phyloP scores from a whole-genome alignment of 2,329 filamentous ascomycete species.

The Dryadomyces quercivorus region DNA sequence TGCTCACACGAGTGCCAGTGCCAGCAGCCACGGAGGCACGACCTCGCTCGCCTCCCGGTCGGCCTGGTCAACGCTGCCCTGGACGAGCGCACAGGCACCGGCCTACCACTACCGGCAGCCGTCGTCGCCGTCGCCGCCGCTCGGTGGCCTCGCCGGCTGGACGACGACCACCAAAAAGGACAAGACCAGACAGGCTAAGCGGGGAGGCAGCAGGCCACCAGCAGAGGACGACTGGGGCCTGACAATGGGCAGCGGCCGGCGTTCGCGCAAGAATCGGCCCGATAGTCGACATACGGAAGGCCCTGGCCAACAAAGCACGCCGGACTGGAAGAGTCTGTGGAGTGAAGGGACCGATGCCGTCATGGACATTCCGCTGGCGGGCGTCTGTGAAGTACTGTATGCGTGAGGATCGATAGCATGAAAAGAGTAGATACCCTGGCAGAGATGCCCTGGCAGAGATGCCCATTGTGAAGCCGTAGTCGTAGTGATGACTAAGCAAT shows the following conservation, averaged over 20 bases:
- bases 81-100: background rate
- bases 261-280: background rate
- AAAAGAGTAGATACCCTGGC: background rate
- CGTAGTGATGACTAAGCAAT: background rate
- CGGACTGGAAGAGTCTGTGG: constrained; percentile 77
- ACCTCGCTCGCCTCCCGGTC: background rate
- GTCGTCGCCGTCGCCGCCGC: constrained; percentile 11
- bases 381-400: constrained; percentile 90
- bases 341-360: constrained; percentile 90
- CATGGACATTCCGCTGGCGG: constrained; percentile 90
- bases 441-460: too few species aligned
- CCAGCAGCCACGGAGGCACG: too few species aligned
- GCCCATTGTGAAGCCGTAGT: too few species aligned
- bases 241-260: constrained; percentile 7
- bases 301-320: constrained; percentile 2
- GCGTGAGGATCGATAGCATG: constrained; percentile 35
- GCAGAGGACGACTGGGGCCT: constrained; percentile 4
- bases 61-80: background rate
- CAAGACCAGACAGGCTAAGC: constrained; percentile 22
- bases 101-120: constrained; percentile 9
- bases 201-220: constrained; percentile 18
- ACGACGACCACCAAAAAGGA: background rate
- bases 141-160: constrained; percentile 1
- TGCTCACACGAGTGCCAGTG: too few species aligned
- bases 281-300: background rate